These are phyloP conservation scores for Ceratocystis diversiconidia DNA, from an alignment of 2,329 filamentous ascomycete species.

Conservation along the genomic window DNA sequence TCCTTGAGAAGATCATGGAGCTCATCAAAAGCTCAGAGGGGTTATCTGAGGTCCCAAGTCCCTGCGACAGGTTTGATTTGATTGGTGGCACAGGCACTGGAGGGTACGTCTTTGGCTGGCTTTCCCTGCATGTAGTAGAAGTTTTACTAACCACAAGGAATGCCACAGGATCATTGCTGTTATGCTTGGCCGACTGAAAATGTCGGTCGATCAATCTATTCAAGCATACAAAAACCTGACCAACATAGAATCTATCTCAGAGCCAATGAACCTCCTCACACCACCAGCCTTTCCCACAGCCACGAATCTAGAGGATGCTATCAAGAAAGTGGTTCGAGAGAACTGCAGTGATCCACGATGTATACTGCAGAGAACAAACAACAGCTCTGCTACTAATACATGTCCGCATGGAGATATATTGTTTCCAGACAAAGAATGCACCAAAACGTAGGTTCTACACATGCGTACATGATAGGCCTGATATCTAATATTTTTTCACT, in stretches of 20 bases:
- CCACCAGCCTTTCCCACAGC: not conserved
- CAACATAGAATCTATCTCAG: not conserved
- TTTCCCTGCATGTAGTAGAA: not conserved
- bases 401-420: not conserved
- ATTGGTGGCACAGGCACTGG: slow-evolving; percentile 25
- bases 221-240: not conserved
- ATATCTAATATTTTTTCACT: not conserved
- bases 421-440: not conserved
- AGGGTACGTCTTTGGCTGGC: slow-evolving; percentile 19
- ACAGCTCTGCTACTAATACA: not conserved
- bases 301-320: not conserved
- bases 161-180: not conserved
- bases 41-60: slow-evolving; percentile 20
- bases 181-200: not conserved
- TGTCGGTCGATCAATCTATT: not conserved
- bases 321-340: not conserved
- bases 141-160: too few relatives aligned
- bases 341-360: not conserved
- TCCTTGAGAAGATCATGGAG: slow-evolving; percentile 22
- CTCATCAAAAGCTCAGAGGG: slow-evolving; percentile 17
- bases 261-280: not conserved
- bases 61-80: slow-evolving; percentile 23
- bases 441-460: not conserved
- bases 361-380: not conserved
- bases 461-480: not conserved